Base-by-base conservation (phyloP, 2,329 filamentous ascomycete species). In the Macrophomina pseudophaseolina region DNA sequence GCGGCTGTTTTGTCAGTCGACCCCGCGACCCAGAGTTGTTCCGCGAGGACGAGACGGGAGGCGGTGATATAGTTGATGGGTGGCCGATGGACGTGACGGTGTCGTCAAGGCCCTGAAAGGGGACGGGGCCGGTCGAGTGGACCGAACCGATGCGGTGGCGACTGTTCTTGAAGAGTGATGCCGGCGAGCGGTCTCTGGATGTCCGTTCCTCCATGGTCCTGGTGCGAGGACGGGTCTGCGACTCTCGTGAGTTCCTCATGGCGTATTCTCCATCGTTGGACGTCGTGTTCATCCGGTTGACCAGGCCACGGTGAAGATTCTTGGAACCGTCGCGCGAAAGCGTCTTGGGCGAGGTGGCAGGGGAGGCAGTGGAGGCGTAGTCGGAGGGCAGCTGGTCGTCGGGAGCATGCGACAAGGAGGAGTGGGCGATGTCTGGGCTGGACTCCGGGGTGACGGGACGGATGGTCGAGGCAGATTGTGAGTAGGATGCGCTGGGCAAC, bases 91-190 rank as follows among this genome's bases (percentile, higher is more conserved):
- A 79, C 8, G 75, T 77, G 52, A 80, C 73, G 30, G 75, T 75
- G 69, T 80, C 79, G 68, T 80, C 78, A 62, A 78, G 71, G 69
- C 74, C 75, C 70, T 83, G 78, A 58, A 84, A 82, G 59, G 83
- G 81, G 56, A 86, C 82, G 4, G 87, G 85, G 4, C 83, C 80
- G 7, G 87, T 84, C 42, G 89, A 90, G 71, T 90, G 89, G 71
- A 92, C 87, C 33, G 90, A 92, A 59, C 90, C 89, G 51, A 92
- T 86, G 62, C 90, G 85, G 71, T 89, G 86, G 62, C 90, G 85
- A 71, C 80, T 83, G 67, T 87, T 79, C 53, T 77, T 73, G 49
- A 78, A 79, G 51, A 80, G 71, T 54, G 75, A 75, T 38, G 79
- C 73, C n/a, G 82, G 78, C 14, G 78, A 80, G 44, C 72, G 73